Conservation (phyloP, 306 rosid species). For the Arachis hypogaea region DNA sequence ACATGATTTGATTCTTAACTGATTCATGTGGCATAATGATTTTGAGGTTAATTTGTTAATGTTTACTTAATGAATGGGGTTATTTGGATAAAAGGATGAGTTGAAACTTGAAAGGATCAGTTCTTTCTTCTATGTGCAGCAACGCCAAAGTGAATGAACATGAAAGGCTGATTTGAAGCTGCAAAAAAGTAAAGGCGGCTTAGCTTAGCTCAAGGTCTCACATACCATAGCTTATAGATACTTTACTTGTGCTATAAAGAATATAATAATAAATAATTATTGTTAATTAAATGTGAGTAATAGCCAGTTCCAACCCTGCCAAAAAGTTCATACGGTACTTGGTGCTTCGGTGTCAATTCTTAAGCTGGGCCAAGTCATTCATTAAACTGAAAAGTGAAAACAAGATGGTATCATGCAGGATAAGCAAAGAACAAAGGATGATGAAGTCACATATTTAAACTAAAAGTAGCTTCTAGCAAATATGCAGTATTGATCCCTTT, state of each 20-base stretch:
- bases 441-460: not conserved
- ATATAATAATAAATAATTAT: no score
- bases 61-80: constrained; percentile 29
- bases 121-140: constrained; percentile 63
- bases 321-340: not conserved
- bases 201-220: constrained; percentile 36
- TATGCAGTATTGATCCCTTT: not conserved
- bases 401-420: constrained; percentile 22
- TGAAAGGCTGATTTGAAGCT: constrained; percentile 36
- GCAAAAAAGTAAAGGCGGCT: constrained; percentile 43
- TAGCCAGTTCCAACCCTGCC: constrained; percentile 22
- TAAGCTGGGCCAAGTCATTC: constrained; percentile 27
- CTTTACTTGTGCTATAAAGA: constrained; percentile 42
- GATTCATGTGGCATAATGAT: constrained; percentile 13
- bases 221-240: constrained; percentile 43
- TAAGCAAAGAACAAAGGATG: constrained; percentile 26
- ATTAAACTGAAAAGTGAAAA: constrained; percentile 28
- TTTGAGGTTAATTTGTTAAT: constrained; percentile 21
- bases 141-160: constrained; percentile 41
- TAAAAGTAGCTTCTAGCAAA: constrained; percentile 6
- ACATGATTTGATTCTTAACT: constrained; percentile 15
- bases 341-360: constrained; percentile 27
- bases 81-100: constrained; percentile 34
- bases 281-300: not conserved
- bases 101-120: constrained; percentile 44